Evolutionary conservation across 768 basidiomycete species (phyloP).

Genomic region (Agrocybe praecox): DNA sequence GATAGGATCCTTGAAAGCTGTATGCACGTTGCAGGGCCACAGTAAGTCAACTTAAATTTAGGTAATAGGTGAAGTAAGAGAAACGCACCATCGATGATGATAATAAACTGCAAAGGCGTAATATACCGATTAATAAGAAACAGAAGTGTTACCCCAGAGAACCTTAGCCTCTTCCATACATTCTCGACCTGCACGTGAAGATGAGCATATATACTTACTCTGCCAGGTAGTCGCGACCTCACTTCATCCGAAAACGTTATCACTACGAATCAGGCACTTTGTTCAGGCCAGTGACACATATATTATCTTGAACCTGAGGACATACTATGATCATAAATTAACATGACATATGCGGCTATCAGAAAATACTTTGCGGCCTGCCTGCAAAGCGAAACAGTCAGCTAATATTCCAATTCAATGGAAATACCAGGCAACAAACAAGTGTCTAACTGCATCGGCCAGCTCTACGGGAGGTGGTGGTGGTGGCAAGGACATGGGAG

Average conservation of each 20-base stretch:
- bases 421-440: background rate
- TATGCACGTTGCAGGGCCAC: too few species aligned
- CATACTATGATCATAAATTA: conserved; percentile 20
- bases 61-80: background rate
- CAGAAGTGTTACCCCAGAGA: background rate
- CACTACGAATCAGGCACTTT: background rate
- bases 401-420: background rate
- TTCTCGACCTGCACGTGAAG: background rate
- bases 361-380: conserved; percentile 21
- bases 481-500: background rate
- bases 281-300: background rate
- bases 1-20: background rate
- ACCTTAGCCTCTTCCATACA: background rate
- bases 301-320: conserved; percentile 3
- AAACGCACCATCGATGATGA: background rate
- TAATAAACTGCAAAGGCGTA: background rate
- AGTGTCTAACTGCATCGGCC: background rate
- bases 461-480: background rate
- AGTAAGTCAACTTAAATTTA: too few species aligned
- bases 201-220: background rate
- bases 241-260: background rate
- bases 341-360: conserved; percentile 17
- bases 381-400: background rate
- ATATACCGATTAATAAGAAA: background rate
- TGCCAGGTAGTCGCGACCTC: background rate